Base-by-base conservation (phyloP, 805 yeast species). In the Kluyveromyces siamensis region DNA sequence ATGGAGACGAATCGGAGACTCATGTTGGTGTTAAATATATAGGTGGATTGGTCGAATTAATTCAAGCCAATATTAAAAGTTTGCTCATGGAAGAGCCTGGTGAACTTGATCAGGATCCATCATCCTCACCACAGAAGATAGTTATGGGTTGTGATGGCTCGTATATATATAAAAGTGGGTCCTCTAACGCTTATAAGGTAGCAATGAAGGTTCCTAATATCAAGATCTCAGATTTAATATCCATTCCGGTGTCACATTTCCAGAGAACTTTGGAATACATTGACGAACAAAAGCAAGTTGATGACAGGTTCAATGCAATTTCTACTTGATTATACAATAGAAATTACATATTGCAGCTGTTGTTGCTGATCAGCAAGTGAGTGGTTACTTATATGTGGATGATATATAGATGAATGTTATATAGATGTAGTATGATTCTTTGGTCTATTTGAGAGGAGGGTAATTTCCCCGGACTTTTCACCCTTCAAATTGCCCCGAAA, bases 41-140 rank as follows among this genome's bases (percentile, higher is more conserved):
- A 59, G 87, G 86, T 59, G 95, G 96, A 9, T 71, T 93, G 53
- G 84, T 93, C 49, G 95, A 87, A 55, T 73, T 93, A 58, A 87
- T 90, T 45, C 75, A 75, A 51, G 81, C 83, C 14, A 84, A 82
- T 55, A 65, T 84, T 40, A 55, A 58, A 38, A 55, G 64, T 10
- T 48, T 65, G 37, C 53, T 58, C 40, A 44, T 62, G 50, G 80
- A 74, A 44, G 74, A 75, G 49, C 61, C 47, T 53, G 52, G 53
- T 41, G 16, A 49, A 35, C 6, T 60, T 53, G 44, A 48, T 46
- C 30, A 50, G 47, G 36, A 39, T n/a, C 11, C 17, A 27, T 19
- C 42, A 3, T 18, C 33, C 10, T 30, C 27, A 11, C 47, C 54
- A 10, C 49, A 46, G 11, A n/a, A 17, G 8, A 16, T 50, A 39